These are phyloP conservation scores for Didymella pomorum DNA, from an alignment of 2,329 filamentous ascomycete species.

Conservation along the genomic window DNA sequence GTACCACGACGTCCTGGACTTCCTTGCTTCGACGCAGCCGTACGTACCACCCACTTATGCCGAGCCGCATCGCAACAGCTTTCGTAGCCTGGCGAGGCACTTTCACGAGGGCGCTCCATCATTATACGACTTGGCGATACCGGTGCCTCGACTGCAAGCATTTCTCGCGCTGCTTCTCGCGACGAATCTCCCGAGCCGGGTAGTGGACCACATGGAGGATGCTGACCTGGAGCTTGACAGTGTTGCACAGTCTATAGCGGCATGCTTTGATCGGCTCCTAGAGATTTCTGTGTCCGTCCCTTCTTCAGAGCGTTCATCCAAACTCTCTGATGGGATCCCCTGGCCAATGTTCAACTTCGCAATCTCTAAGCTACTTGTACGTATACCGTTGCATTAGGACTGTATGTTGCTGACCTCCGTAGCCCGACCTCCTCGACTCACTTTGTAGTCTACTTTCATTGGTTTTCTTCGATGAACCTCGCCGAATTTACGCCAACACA, in stretches of 20 bases:
- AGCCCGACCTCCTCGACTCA: constrained; percentile 8
- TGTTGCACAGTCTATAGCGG: not conserved
- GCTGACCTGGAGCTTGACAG: not conserved
- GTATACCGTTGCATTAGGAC: not conserved
- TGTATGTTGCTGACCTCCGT: not conserved
- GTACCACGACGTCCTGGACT: constrained; percentile 5
- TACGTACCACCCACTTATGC: not conserved
- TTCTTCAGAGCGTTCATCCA: not conserved
- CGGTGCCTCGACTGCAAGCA: not conserved
- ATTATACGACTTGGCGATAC: not conserved
- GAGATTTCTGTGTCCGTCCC: not conserved
- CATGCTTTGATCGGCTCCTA: not conserved
- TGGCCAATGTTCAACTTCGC: constrained; percentile 5
- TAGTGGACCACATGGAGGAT: not conserved
- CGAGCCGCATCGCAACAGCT: not conserved
- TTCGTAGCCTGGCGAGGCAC: not conserved
- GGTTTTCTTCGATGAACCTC: constrained; percentile 2
- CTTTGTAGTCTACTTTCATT: not conserved
- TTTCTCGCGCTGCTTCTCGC: not conserved
- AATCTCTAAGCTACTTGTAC: not conserved
- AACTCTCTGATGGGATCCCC: not conserved
- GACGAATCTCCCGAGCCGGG: not conserved
- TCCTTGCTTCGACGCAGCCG: not conserved
- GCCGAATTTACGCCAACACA: not conserved
- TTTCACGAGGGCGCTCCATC: not conserved